Conservation (phyloP, 208 protist genomes). For the Crithidia expoeki region DNA sequence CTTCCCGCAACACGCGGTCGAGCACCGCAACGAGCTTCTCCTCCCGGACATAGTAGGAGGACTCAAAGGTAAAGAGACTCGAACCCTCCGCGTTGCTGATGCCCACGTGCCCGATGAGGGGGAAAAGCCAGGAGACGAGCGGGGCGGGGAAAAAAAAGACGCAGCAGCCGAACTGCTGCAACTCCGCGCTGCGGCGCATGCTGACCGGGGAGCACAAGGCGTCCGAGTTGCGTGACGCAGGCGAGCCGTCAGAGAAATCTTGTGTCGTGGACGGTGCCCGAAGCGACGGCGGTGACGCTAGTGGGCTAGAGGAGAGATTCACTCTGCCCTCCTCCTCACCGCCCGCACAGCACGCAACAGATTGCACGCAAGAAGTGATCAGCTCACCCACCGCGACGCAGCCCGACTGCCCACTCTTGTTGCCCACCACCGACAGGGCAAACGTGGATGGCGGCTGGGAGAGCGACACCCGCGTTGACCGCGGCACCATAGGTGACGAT, state of each 20-base stretch:
- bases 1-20: slow-evolving; percentile 32
- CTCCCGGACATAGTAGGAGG: slow-evolving; percentile 68
- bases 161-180: slow-evolving; percentile 80
- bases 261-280: background rate
- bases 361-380: background rate
- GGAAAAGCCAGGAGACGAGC: slow-evolving; percentile 81
- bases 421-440: background rate
- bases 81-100: slow-evolving; percentile 83
- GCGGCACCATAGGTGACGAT: slow-evolving; percentile 1
- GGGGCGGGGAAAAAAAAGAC: slow-evolving; percentile 88
- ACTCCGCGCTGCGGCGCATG: slow-evolving; percentile 13
- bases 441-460: slow-evolving; percentile 9
- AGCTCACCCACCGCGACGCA: background rate
- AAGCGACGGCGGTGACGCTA: background rate
- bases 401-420: background rate
- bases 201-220: slow-evolving; percentile 9
- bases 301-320: slow-evolving; percentile 3
- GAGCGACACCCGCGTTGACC: background rate
- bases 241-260: slow-evolving; percentile 5
- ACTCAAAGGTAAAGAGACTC: slow-evolving; percentile 70
- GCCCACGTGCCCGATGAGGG: slow-evolving; percentile 77
- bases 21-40: slow-evolving; percentile 58
- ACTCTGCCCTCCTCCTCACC: background rate
- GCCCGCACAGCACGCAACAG: background rate
- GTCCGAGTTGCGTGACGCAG: background rate